Base-by-base conservation (phyloP, 192 early-diverging fungal genomes). In the Spinellus fusiger region DNA sequence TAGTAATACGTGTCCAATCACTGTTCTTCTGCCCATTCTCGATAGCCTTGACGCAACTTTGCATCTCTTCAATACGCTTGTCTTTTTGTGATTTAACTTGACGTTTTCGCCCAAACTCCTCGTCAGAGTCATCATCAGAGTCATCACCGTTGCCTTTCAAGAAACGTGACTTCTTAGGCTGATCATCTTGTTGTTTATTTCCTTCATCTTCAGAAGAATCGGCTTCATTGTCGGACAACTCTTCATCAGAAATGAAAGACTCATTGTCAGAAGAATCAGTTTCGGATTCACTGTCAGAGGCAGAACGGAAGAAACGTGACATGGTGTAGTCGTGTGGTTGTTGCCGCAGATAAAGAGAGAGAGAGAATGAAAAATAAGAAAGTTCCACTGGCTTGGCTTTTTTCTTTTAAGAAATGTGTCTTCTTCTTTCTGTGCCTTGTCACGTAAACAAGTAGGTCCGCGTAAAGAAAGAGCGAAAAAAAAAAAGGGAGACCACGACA, bases 291-390 rank as follows among this genome's bases (percentile, higher is more conserved):
- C 77, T 80, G 62, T 86, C 86, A 59, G 77, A 71, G 22, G 77
- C 80, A 50, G 81, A 79, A 51, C 84, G 85, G 82, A 94, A 94
- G 69, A 94, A 94, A 69, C 92, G 90, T 56, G 92, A 92, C 91
- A 91, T 91, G 61, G 51, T 78, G 8, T 12, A 13, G 16, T 31
- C 3, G 9, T 16, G 16, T 32, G 23, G 31, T 22, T 32, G 27
- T 59, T 61, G 40, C 47, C 54, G 54, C 33, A 55, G 37, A 55
- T 22, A 20, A 31, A 49, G 25, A 49, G n/a, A n/a, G n/a, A n/a
- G n/a, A n/a, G n/a, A n/a, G n/a, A n/a, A n/a, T n/a, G n/a, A n/a
- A n/a, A n/a, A n/a, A n/a, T n/a, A n/a, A n/a, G n/a, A n/a, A n/a
- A n/a, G n/a, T n/a, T n/a, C n/a, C n/a, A n/a, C n/a, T n/a, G n/a